A percentile compares a stretch with the other conserved stretches of the same genome.
Conservation (phyloP, 1,284 basidiomycete species). For the Boletus holoroseus region DNA sequence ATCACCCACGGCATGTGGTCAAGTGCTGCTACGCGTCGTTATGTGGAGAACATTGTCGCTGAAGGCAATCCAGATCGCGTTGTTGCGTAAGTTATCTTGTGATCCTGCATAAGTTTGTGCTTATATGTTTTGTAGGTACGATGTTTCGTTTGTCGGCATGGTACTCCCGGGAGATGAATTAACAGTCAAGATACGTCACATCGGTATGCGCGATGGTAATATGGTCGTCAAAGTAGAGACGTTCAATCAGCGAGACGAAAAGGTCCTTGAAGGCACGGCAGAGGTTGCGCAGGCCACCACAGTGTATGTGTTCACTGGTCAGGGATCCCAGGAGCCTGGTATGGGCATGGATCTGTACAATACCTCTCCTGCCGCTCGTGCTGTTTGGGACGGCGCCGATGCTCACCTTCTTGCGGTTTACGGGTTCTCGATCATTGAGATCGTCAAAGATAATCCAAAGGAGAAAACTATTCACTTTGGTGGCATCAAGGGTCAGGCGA, state of each 20-base stretch:
- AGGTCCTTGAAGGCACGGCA: constrained; percentile 87
- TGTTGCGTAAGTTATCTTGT: constrained; percentile 54
- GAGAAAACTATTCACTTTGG: constrained; percentile 98
- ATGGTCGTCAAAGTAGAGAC: constrained; percentile 92
- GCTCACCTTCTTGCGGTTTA: constrained; percentile 90
- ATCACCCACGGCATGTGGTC: constrained; percentile 99
- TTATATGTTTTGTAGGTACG: constrained; percentile 53
- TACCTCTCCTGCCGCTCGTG: constrained; percentile 85
- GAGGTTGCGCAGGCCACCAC: constrained; percentile 92
- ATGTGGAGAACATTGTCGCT: constrained; percentile 91
- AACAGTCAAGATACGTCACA: constrained; percentile 83
- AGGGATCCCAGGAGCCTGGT: constrained; percentile 95
- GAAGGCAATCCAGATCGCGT: constrained; percentile 91
- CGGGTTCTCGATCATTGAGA: constrained; percentile 97
- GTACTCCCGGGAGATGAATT: constrained; percentile 91
- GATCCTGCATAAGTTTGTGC: constrained; percentile 1
- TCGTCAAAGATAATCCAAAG: constrained; percentile 96
- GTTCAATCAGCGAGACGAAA: constrained; percentile 80
- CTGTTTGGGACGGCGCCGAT: constrained; percentile 97
- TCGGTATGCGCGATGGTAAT: constrained; percentile 88
- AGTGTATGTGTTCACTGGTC: constrained; percentile 97
- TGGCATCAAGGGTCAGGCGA: constrained; percentile 97
- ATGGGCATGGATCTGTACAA: constrained; percentile 99
- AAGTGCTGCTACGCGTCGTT: constrained; percentile 89
- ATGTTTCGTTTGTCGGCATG: constrained; percentile 95